These are phyloP conservation scores for Geum urbanum DNA, from an alignment of 306 rosid genomes.

Conservation along the genomic window DNA sequence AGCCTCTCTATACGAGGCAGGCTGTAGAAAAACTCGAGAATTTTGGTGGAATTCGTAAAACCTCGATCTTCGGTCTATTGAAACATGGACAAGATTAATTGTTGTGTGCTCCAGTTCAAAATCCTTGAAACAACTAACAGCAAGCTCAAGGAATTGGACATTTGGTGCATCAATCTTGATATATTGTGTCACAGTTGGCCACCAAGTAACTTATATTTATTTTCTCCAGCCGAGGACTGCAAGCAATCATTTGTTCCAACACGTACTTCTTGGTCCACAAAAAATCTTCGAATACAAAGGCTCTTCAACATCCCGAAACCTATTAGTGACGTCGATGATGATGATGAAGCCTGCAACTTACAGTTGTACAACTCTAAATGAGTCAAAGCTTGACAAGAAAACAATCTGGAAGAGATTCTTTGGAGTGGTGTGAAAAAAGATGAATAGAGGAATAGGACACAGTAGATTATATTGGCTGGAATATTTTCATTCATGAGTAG, in stretches of 20 bases:
- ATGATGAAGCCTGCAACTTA: constrained; percentile 29
- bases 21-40: constrained; percentile 30
- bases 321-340: constrained; percentile 27
- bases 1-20: constrained; percentile 42
- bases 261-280: neutral
- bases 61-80: constrained; percentile 20
- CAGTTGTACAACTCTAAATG: constrained; percentile 53
- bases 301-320: constrained; percentile 53
- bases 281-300: constrained; percentile 40
- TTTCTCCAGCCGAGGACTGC: neutral
- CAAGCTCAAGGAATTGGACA: neutral
- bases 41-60: constrained; percentile 29
- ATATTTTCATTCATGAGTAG: too few relatives aligned
- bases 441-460: too few relatives aligned
- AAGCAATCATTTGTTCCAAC: neutral
- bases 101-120: constrained; percentile 41
- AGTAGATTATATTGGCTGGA: too few relatives aligned
- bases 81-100: constrained; percentile 39
- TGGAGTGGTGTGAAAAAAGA: too few relatives aligned
- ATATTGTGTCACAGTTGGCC: neutral
- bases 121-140: constrained; percentile 45
- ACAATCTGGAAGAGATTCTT: constrained; percentile 34
- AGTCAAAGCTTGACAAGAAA: constrained; percentile 39
- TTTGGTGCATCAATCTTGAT: neutral
- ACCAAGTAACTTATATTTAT: neutral